Evolutionary conservation across 768 basidiomycete species (phyloP).

Genomic region (Naganishia friedmannii): DNA sequence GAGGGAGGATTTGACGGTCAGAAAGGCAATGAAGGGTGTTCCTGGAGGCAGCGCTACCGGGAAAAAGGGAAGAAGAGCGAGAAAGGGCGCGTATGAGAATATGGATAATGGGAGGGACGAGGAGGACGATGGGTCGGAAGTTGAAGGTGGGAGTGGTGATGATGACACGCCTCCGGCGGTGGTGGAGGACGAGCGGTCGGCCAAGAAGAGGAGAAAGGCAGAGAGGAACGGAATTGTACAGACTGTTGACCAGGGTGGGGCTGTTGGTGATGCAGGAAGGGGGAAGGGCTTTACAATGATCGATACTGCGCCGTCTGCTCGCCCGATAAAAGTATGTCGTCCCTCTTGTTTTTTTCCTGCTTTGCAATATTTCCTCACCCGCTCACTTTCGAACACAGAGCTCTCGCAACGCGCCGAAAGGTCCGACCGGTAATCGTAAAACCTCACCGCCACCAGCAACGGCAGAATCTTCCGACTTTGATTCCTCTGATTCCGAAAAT

Average conservation of each 20-base stretch:
- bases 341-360: background rate
- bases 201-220: conserved; percentile 37
- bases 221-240: conserved; percentile 40
- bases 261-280: conserved; percentile 12
- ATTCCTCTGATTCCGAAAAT: conserved; percentile 41
- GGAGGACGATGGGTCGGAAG: conserved; percentile 28
- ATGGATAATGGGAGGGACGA: conserved; percentile 35
- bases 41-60: conserved; percentile 4
- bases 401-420: background rate
- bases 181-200: conserved; percentile 24
- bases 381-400: background rate
- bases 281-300: background rate
- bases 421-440: background rate
- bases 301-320: conserved; percentile 2
- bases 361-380: too few relatives aligned
- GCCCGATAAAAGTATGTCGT: conserved; percentile 8
- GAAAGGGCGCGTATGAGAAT: conserved; percentile 27
- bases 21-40: conserved; percentile 41
- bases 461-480: conserved; percentile 37
- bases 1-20: conserved; percentile 45
- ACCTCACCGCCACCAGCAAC: conserved; percentile 25
- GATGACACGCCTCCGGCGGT: conserved; percentile 28
- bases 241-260: conserved; percentile 29
- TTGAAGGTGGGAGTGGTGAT: conserved; percentile 49
- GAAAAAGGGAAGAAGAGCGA: conserved; percentile 31